Evolutionary conservation across 345 rosid species (phyloP).

Genomic region (Lepidium sativum): DNA sequence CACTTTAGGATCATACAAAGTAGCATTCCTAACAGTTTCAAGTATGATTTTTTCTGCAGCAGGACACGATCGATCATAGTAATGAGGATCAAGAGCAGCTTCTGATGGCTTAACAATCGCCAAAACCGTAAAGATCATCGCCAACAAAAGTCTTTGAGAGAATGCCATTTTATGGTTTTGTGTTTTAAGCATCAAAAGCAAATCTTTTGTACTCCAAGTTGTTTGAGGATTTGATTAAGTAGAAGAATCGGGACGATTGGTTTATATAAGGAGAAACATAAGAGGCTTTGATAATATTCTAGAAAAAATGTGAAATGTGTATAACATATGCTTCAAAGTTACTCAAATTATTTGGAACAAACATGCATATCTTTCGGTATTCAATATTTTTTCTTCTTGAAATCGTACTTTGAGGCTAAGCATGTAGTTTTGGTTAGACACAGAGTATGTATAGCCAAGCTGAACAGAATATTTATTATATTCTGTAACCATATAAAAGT

Average conservation of each 20-base stretch:
- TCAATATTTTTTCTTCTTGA: neutral
- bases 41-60: conserved; percentile 55
- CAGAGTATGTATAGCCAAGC: neutral
- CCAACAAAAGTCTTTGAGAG: conserved; percentile 1
- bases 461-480: neutral
- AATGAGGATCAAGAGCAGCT: conserved; percentile 40
- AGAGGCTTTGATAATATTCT: neutral
- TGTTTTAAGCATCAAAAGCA: conserved; percentile 10
- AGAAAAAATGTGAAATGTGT: conserved; percentile 11
- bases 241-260: neutral
- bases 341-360: conserved; percentile 52
- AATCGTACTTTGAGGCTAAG: conserved; percentile 26
- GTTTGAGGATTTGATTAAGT: conserved; percentile 15
- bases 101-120: conserved; percentile 20
- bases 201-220: neutral
- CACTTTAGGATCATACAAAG: conserved; percentile 57
- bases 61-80: conserved; percentile 66
- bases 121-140: conserved; percentile 15
- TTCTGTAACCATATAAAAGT: neutral
- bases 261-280: conserved; percentile 23
- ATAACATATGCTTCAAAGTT: conserved; percentile 49
- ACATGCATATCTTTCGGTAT: conserved; percentile 33
- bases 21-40: conserved; percentile 49
- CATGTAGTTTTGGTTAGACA: conserved; percentile 5
- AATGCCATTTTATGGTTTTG: conserved; percentile 8